phyloP scores from a whole-genome alignment of 129 eudicot genomes.

The Artemisia tridentata region DNA sequence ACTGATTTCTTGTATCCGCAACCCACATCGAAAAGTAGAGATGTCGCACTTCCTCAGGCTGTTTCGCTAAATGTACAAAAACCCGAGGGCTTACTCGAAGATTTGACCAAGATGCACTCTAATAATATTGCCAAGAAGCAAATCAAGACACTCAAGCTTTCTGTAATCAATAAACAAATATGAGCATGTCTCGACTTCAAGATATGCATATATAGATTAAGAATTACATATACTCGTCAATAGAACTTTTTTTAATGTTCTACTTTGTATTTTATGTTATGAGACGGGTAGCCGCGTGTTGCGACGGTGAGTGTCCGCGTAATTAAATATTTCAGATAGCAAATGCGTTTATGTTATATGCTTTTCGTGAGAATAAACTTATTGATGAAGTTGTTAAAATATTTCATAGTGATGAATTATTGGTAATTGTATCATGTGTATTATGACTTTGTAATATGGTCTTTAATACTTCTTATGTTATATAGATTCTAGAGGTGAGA shows the following conservation, averaged over 20 bases:
- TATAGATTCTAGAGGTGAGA: no score
- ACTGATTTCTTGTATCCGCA: slow-evolving; percentile 41
- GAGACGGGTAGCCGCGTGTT: no score
- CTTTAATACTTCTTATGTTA: no score
- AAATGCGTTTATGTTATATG: no score
- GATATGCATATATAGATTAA: not conserved
- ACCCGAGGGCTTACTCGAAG: slow-evolving; percentile 16
- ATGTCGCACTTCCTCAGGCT: slow-evolving; percentile 9
- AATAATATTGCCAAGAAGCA: slow-evolving; percentile 14
- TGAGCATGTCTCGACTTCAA: slow-evolving; percentile 12
- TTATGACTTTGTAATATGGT: no score
- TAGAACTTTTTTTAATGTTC: not conserved
- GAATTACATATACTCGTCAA: slow-evolving; percentile 8
- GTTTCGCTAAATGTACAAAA: slow-evolving; percentile 19
- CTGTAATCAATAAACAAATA: slow-evolving; percentile 3
- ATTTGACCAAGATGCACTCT: slow-evolving; percentile 18
- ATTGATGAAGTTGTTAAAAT: no score
- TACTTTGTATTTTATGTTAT: not conserved
- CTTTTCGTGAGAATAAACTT: no score
- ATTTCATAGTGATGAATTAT: no score
- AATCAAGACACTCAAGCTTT: slow-evolving; percentile 28
- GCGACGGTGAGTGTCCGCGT: no score
- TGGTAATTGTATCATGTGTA: no score
- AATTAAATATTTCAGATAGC: no score
- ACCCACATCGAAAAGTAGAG: slow-evolving; percentile 18